A percentile compares a stretch with the other conserved stretches of the same genome.
Evolutionary conservation across 2,329 filamentous ascomycete genomes (phyloP).

Genomic region (Stenocarpella maydis): DNA sequence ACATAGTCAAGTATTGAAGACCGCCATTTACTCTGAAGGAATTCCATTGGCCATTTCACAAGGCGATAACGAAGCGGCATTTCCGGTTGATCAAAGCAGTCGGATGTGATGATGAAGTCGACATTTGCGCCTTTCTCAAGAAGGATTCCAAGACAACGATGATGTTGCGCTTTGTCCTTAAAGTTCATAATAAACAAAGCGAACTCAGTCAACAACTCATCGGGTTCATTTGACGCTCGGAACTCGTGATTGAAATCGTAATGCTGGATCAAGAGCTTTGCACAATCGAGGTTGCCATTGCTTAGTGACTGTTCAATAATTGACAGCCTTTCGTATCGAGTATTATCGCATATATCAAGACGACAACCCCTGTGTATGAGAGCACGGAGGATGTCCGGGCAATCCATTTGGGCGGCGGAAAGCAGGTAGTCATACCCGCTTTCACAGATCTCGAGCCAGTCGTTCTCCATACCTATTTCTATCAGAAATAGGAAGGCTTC

Average conservation of each 20-base stretch:
- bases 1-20: conserved; percentile 9
- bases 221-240: background rate
- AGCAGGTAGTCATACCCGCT: background rate
- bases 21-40: background rate
- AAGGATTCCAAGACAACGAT: background rate
- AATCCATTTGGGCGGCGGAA: background rate
- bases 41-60: too few relatives aligned
- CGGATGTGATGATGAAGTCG: background rate
- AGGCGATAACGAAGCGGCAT: too few relatives aligned
- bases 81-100: too few relatives aligned
- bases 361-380: background rate
- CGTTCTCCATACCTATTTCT: background rate
- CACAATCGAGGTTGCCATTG: background rate
- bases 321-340: background rate
- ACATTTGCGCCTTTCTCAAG: background rate
- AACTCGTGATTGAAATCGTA: background rate
- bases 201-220: background rate
- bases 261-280: background rate
- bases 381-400: background rate
- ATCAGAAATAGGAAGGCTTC: background rate
- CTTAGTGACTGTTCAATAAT: background rate
- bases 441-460: background rate
- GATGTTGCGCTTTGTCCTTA: background rate
- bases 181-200: background rate
- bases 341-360: background rate